Percentiles rank a stretch among this genome's conserved stretches.
These are phyloP conservation scores for Saccharomycopsis guyanensis DNA, from an alignment of 805 yeast genomes.

Conservation along the genomic window DNA sequence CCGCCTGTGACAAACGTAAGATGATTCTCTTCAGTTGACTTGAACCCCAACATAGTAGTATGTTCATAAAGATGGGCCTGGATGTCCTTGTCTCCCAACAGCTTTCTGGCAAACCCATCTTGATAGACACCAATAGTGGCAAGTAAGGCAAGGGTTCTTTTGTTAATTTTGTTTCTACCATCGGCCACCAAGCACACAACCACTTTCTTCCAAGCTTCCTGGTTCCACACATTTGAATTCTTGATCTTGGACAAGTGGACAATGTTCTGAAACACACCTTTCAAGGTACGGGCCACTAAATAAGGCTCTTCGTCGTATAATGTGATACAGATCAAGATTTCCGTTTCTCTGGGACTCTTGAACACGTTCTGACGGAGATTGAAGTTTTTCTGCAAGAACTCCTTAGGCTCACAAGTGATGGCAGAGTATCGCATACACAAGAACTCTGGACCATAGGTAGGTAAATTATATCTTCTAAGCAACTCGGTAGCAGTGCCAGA, in stretches of 20 bases:
- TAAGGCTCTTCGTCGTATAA: constrained; percentile 87
- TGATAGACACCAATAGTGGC: constrained; percentile 88
- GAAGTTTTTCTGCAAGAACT: constrained; percentile 54
- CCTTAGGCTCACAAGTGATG: constrained; percentile 83
- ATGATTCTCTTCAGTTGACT: constrained; percentile 29
- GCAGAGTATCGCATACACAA: constrained; percentile 89
- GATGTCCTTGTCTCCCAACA: constrained; percentile 73
- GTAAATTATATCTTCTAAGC: neutral
- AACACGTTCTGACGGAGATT: constrained; percentile 80
- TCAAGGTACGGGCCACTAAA: constrained; percentile 73
- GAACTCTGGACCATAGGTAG: constrained; percentile 46
- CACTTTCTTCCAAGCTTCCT: constrained; percentile 88
- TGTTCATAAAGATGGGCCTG: constrained; percentile 88
- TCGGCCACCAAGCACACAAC: constrained; percentile 87
- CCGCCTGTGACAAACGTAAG: constrained; percentile 63
- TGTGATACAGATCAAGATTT: constrained; percentile 77
- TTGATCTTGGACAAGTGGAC: constrained; percentile 60
- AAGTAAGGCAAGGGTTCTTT: constrained; percentile 69
- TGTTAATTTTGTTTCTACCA: constrained; percentile 80
- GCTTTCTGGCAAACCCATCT: constrained; percentile 91
- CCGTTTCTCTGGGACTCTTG: constrained; percentile 72
- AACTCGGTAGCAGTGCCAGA: neutral
- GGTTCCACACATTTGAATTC: constrained; percentile 45
- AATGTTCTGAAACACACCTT: constrained; percentile 86
- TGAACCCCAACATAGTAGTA: constrained; percentile 76